Conservation (phyloP, 805 yeast genomes). For the Nakazawaea ishiwadae region DNA sequence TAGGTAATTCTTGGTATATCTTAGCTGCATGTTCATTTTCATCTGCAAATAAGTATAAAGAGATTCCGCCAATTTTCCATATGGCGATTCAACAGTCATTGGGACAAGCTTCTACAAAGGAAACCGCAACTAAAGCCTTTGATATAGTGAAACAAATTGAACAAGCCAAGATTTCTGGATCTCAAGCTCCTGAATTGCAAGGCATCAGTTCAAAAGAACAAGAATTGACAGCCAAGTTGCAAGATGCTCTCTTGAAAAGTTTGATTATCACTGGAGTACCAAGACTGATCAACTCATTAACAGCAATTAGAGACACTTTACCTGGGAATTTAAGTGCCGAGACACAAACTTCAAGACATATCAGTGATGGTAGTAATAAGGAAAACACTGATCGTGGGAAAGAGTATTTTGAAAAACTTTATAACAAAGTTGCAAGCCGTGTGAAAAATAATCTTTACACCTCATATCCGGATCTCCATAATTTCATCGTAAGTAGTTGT, state of each 20-base stretch:
- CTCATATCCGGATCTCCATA: slow-evolving; percentile 86
- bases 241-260: slow-evolving; percentile 77
- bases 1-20: slow-evolving; percentile 57
- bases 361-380: slow-evolving; percentile 14
- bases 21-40: slow-evolving; percentile 79
- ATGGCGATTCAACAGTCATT: slow-evolving; percentile 44
- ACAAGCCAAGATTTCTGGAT: no score
- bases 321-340: slow-evolving; percentile 33
- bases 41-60: slow-evolving; percentile 78
- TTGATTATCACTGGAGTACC: slow-evolving; percentile 84
- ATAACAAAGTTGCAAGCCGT: slow-evolving; percentile 67
- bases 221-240: slow-evolving; percentile 34
- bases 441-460: slow-evolving; percentile 62
- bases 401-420: slow-evolving; percentile 67
- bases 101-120: no score
- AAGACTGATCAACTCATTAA: slow-evolving; percentile 74
- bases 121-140: no score
- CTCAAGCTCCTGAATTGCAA: background rate
- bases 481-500: slow-evolving; percentile 63
- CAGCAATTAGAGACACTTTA: slow-evolving; percentile 56
- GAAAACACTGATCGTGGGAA: slow-evolving; percentile 40
- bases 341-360: no score
- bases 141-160: no score
- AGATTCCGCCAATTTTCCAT: slow-evolving; percentile 69
- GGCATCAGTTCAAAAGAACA: background rate